These are phyloP conservation scores for Plasmodium fragile DNA, from an alignment of 169 alveolate genomes.

Conservation along the genomic window DNA sequence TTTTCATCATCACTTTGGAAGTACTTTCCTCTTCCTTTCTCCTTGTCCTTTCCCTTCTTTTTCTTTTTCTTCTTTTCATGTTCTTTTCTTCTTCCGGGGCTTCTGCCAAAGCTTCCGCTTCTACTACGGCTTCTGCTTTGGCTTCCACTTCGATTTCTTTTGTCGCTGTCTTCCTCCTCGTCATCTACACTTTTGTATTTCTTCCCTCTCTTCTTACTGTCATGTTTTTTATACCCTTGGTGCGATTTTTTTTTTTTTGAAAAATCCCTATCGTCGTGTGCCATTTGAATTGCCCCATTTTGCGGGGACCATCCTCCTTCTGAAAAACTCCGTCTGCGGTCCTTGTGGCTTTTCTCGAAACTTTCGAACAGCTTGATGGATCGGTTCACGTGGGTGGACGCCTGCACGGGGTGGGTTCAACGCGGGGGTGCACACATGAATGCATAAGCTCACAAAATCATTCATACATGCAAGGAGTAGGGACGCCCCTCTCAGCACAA, in stretches of 20 bases:
- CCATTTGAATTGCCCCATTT: not conserved
- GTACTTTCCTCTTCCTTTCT: slow-evolving; percentile 2
- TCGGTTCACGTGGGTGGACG: slow-evolving; percentile 37
- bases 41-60: slow-evolving; percentile 19
- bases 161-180: slow-evolving; percentile 9
- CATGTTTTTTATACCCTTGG: slow-evolving; percentile 16
- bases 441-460: not conserved
- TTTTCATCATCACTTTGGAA: slow-evolving; percentile 22
- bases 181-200: slow-evolving; percentile 29
- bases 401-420: slow-evolving; percentile 1
- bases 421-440: not conserved
- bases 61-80: slow-evolving; percentile 17
- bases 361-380: slow-evolving; percentile 31
- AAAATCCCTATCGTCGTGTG: not conserved
- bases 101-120: slow-evolving; percentile 19
- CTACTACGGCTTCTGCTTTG: not conserved
- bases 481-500: not conserved
- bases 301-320: not conserved
- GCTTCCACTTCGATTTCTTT: slow-evolving; percentile 10
- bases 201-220: not conserved
- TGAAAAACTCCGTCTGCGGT: not conserved
- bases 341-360: slow-evolving; percentile 34
- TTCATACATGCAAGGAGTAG: not conserved
- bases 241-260: slow-evolving; percentile 24
- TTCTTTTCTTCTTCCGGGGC: slow-evolving; percentile 24